phyloP scores from a whole-genome alignment of 2,329 filamentous ascomycete genomes.

The Knoxdaviesia capensis region DNA sequence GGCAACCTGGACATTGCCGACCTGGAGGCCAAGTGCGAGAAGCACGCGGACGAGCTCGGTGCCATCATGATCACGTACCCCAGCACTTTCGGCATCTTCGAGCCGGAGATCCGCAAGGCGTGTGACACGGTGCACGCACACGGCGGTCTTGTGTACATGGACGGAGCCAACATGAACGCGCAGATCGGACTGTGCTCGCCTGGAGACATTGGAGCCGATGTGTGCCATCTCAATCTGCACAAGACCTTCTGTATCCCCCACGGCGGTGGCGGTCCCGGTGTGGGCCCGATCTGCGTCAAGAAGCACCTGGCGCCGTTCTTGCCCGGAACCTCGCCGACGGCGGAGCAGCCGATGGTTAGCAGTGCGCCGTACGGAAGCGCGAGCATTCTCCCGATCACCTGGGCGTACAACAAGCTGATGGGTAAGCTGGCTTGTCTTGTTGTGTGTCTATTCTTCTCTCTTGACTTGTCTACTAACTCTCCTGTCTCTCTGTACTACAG shows the following conservation, averaged over 20 bases:
- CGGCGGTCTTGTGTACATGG: slow-evolving; percentile 95
- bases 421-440: slow-evolving; percentile 20
- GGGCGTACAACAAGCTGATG: slow-evolving; percentile 94
- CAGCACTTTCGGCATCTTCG: slow-evolving; percentile 86
- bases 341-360: slow-evolving; percentile 40
- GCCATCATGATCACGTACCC: slow-evolving; percentile 97
- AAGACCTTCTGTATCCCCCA: slow-evolving; percentile 99
- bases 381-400: slow-evolving; percentile 82
- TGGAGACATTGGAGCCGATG: slow-evolving; percentile 86
- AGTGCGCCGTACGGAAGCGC: slow-evolving; percentile 76
- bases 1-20: slow-evolving; percentile 81
- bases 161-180: slow-evolving; percentile 96
- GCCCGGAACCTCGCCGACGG: slow-evolving; percentile 27
- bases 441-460: neutral
- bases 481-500: neutral
- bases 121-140: slow-evolving; percentile 72
- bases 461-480: neutral
- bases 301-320: slow-evolving; percentile 58
- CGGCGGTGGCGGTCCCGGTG: slow-evolving; percentile 80
- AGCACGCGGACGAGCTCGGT: slow-evolving; percentile 66
- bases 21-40: slow-evolving; percentile 70
- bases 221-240: slow-evolving; percentile 93
- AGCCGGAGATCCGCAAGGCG: slow-evolving; percentile 69
- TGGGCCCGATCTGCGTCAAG: slow-evolving; percentile 86
- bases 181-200: slow-evolving; percentile 92